Evolutionary conservation across 2,329 filamentous ascomycete genomes (phyloP).

Genomic region (Elsinoe ampelina): DNA sequence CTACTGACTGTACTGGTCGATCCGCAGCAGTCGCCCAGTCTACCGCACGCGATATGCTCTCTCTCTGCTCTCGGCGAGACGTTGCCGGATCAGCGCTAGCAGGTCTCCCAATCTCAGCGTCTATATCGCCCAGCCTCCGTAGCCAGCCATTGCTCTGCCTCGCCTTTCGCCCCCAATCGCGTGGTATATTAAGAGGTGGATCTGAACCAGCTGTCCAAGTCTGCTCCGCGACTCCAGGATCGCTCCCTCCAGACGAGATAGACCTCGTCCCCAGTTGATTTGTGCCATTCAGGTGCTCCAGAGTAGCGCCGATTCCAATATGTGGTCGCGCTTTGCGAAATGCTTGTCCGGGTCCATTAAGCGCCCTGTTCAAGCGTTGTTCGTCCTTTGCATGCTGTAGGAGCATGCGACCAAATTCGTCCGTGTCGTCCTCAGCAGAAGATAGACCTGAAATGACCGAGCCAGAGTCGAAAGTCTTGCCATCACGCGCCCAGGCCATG

Average conservation of each 20-base stretch:
- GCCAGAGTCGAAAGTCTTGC: conserved; percentile 18
- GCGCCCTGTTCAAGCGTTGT: conserved; percentile 30
- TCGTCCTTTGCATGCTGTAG: conserved; percentile 35
- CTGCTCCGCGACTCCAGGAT: conserved; percentile 11
- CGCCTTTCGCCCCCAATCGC: conserved; percentile 40
- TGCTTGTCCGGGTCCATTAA: conserved; percentile 25
- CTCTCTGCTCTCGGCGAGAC: conserved; percentile 12
- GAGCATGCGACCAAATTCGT: conserved; percentile 38
- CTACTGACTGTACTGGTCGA: conserved; percentile 32
- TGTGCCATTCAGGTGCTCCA: conserved; percentile 35
- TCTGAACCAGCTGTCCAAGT: conserved; percentile 24
- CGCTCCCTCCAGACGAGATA: conserved; percentile 6
- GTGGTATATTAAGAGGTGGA: conserved; percentile 36
- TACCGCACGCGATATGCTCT: conserved; percentile 18
- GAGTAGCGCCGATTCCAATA: conserved; percentile 31
- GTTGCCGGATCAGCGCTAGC: conserved; percentile 13
- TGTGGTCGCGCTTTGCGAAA: conserved; percentile 37
- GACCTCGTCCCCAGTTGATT: conserved; percentile 8
- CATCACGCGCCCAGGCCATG: conserved; percentile 9
- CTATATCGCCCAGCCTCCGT: conserved; percentile 28
- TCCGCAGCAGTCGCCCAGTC: conserved; percentile 28
- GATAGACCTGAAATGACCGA: conserved; percentile 28
- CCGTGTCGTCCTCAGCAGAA: conserved; percentile 34
- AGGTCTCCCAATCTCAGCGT: conserved; percentile 19
- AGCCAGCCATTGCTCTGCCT: conserved; percentile 35